phyloP scores from a whole-genome alignment of 1,284 basidiomycete species.

The Microbotryum violaceum region DNA sequence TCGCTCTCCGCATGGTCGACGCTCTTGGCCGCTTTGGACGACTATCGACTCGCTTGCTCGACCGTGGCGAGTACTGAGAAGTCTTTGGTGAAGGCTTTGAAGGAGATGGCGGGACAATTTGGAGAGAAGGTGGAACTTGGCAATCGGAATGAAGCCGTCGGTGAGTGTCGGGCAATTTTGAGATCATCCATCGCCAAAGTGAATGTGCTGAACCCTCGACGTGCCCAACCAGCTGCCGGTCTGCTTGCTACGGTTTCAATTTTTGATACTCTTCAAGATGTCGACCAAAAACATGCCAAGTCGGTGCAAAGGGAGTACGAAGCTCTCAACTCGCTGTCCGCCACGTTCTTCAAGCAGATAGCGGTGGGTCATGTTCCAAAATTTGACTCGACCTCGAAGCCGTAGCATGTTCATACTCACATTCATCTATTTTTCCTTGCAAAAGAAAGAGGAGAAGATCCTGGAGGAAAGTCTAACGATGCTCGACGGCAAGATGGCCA shows the following conservation, averaged over 20 bases:
- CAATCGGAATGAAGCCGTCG: too few species aligned
- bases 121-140: too few species aligned
- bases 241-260: constrained; percentile 2
- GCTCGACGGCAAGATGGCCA: constrained; percentile 19
- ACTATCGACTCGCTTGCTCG: too few species aligned
- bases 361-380: constrained; percentile 2
- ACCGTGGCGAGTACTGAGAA: too few species aligned
- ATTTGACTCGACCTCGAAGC: neutral
- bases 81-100: too few species aligned
- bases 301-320: constrained; percentile 21
- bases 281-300: constrained; percentile 17
- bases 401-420: neutral
- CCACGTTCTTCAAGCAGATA: constrained; percentile 16
- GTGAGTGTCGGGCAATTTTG: too few species aligned
- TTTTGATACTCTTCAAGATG: constrained; percentile 8
- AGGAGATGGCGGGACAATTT: too few species aligned
- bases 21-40: too few species aligned
- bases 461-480: constrained; percentile 17
- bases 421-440: too few species aligned
- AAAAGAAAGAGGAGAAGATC: constrained; percentile 26
- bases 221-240: constrained; percentile 1
- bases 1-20: too few species aligned
- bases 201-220: too few species aligned
- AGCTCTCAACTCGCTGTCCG: constrained; percentile 8
- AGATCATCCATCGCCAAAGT: too few species aligned